These are phyloP conservation scores for Trichoderma citrinoviride DNA, from an alignment of 2,329 filamentous ascomycete genomes.

Conservation along the genomic window DNA sequence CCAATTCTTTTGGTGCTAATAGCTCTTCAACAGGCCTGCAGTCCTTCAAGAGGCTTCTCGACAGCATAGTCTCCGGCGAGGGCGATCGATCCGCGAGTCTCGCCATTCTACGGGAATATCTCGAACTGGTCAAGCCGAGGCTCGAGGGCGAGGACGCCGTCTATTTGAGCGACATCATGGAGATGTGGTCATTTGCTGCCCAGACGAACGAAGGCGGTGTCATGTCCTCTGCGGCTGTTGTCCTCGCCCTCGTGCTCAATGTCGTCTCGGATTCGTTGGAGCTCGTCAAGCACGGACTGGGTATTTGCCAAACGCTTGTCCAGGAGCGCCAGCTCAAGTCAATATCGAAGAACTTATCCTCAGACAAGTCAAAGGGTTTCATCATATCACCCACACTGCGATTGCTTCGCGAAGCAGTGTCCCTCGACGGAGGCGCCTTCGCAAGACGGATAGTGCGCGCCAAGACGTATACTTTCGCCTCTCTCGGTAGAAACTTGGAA, in stretches of 20 bases:
- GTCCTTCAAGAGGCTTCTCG: conserved; percentile 69
- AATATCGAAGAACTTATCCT: conserved; percentile 72
- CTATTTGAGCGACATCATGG: conserved; percentile 76
- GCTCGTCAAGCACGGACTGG: conserved; percentile 70
- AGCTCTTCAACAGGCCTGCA: conserved; percentile 52
- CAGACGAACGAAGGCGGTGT: conserved; percentile 78
- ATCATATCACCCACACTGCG: conserved; percentile 86
- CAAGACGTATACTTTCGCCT: conserved; percentile 75
- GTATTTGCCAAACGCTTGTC: conserved; percentile 77
- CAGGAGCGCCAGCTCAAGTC: conserved; percentile 79
- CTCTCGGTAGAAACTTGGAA: conserved; percentile 75
- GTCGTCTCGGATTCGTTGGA: conserved; percentile 72
- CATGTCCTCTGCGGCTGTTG: conserved; percentile 75
- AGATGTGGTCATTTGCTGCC: conserved; percentile 82
- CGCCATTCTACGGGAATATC: conserved; percentile 66
- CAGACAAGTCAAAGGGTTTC: conserved; percentile 79
- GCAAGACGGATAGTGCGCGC: conserved; percentile 75
- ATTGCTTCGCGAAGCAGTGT: conserved; percentile 79
- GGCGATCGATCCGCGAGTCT: conserved; percentile 42
- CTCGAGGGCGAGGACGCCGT: conserved; percentile 48
- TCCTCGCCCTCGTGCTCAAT: conserved; percentile 77
- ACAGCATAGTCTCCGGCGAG: conserved; percentile 56
- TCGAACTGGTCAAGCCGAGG: conserved; percentile 54
- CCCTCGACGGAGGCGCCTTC: conserved; percentile 79
- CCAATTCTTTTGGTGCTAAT: background rate